These are phyloP conservation scores for Peronospora farinosa DNA, from an alignment of 352 stramenopile species.

Conservation along the genomic window DNA sequence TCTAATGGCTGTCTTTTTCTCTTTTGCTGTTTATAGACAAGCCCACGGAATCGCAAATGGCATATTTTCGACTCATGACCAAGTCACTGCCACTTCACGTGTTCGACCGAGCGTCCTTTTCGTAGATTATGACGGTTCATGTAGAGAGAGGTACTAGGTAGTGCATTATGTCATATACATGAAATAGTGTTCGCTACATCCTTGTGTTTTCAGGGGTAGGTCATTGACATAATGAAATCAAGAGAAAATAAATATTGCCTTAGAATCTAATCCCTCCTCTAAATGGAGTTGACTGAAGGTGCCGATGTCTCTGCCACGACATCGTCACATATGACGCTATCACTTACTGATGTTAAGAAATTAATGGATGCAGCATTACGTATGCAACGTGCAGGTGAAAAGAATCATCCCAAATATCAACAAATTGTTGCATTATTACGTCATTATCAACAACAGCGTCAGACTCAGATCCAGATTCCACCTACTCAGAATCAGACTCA, in stretches of 20 bases:
- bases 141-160: neutral
- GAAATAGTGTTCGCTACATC: neutral
- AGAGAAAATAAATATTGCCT: neutral
- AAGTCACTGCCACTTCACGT: conserved; percentile 75
- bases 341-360: conserved; percentile 67
- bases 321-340: conserved; percentile 31
- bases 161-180: conserved; percentile 1
- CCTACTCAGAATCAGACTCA: conserved; percentile 9
- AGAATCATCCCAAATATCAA: conserved; percentile 75
- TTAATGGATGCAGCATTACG: conserved; percentile 79
- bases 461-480: conserved; percentile 2
- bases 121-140: conserved; percentile 33
- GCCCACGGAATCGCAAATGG: conserved; percentile 58
- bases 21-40: conserved; percentile 40
- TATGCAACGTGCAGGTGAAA: conserved; percentile 75
- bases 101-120: conserved; percentile 79
- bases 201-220: neutral
- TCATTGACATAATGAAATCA: conserved; percentile 6
- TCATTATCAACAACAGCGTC: conserved; percentile 57
- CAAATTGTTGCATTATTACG: conserved; percentile 76
- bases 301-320: neutral
- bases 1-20: neutral
- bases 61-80: conserved; percentile 84
- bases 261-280: neutral
- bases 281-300: conserved; percentile 14